Evolutionary conservation across 371 early-diverging fungal species (phyloP).

Genomic region (Capniomyces stellatus): DNA sequence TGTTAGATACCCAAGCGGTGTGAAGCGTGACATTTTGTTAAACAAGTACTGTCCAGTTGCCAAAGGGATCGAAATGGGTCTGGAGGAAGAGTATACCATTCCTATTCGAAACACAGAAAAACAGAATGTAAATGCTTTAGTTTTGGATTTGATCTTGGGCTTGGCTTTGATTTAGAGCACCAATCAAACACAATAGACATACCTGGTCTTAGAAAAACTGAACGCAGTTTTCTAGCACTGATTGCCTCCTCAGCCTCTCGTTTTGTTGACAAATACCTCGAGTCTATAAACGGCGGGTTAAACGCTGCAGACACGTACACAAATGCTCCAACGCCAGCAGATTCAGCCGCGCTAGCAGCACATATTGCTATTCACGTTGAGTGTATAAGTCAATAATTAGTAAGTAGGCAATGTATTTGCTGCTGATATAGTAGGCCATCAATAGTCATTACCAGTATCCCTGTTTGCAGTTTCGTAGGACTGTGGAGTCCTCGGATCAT

Average conservation of each 20-base stretch:
- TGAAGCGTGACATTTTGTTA: not conserved
- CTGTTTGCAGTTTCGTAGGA: slow-evolving; percentile 45
- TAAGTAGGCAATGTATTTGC: not conserved
- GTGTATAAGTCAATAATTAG: not conserved
- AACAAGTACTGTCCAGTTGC: not conserved
- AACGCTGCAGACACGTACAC: slow-evolving; percentile 53
- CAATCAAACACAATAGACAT: slow-evolving; percentile 1
- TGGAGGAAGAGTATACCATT: not conserved
- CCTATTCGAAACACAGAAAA: not conserved
- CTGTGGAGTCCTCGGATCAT: not conserved
- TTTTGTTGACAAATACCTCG: slow-evolving; percentile 54
- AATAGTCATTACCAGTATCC: slow-evolving; percentile 30
- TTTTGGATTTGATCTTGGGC: too few relatives aligned
- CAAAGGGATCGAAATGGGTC: not conserved
- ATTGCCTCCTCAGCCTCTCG: slow-evolving; percentile 50
- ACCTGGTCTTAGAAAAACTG: slow-evolving; percentile 49
- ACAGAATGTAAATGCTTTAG: not conserved
- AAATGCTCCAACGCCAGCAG: slow-evolving; percentile 28
- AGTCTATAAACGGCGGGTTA: slow-evolving; percentile 42
- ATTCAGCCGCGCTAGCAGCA: not conserved
- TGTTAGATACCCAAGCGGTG: not conserved
- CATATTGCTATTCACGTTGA: not conserved
- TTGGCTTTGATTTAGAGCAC: too few relatives aligned
- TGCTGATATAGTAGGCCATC: not conserved
- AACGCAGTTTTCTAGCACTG: slow-evolving; percentile 26